Conservation (phyloP, 169 alveolate species). For the Theileria orientalis region DNA sequence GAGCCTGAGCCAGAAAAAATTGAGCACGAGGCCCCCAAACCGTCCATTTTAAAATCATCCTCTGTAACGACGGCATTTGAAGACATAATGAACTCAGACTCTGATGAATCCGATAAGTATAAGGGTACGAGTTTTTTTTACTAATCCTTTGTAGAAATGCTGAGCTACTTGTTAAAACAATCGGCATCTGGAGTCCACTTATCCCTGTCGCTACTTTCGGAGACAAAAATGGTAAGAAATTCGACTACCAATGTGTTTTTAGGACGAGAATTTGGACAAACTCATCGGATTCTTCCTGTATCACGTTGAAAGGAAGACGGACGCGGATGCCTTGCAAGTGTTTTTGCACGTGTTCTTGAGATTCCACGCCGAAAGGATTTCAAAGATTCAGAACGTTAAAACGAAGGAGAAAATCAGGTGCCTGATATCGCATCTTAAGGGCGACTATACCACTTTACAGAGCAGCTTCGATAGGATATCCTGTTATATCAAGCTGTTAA, state of each 20-base stretch:
- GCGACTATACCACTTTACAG: constrained; percentile 29
- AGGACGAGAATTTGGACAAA: constrained; percentile 35
- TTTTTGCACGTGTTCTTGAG: constrained; percentile 51
- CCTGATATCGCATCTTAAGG: constrained; percentile 17
- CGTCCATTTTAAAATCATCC: background rate
- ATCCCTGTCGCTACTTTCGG: constrained; percentile 30
- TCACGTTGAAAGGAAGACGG: constrained; percentile 8
- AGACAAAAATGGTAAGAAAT: constrained; percentile 23
- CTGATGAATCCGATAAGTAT: constrained; percentile 11
- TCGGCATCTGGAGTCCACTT: constrained; percentile 58
- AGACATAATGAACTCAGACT: constrained; percentile 9
- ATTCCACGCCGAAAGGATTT: constrained; percentile 48
- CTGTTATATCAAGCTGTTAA: constrained; percentile 62
- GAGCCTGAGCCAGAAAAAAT: constrained; percentile 37
- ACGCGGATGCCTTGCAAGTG: constrained; percentile 61
- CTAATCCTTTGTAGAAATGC: constrained; percentile 15
- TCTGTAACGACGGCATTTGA: constrained; percentile 25
- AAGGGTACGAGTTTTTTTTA: constrained; percentile 16
- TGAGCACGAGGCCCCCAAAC: constrained; percentile 4
- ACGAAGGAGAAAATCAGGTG: background rate
- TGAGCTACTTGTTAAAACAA: constrained; percentile 43
- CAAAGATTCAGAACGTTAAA: background rate
- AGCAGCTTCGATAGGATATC: constrained; percentile 54
- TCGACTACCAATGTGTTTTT: background rate
- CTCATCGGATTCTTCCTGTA: constrained; percentile 44